Evolutionary conservation across 1,284 basidiomycete genomes (phyloP).

Genomic region (Psilocybe mexicana): DNA sequence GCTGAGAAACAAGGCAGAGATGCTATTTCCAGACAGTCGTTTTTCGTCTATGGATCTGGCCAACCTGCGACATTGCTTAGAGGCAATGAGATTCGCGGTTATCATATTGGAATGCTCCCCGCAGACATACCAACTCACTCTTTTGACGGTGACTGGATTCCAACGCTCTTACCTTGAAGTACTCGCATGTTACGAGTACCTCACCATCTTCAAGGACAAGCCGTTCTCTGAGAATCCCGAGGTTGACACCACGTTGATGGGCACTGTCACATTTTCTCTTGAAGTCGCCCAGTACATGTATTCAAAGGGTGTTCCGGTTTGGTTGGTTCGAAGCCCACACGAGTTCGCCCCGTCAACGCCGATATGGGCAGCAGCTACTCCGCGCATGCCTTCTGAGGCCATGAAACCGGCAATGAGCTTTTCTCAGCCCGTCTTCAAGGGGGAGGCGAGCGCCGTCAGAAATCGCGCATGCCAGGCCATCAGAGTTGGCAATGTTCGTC

Average conservation of each 20-base stretch:
- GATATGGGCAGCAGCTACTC: neutral
- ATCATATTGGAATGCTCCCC: neutral
- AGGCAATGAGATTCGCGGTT: neutral
- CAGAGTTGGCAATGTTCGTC: neutral
- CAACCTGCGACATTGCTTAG: neutral
- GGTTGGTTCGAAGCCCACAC: constrained; percentile 1
- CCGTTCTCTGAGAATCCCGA: neutral
- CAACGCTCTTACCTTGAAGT: constrained; percentile 1
- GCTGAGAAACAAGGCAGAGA: neutral
- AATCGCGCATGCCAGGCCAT: neutral
- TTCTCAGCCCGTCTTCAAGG: neutral
- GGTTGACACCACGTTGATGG: neutral
- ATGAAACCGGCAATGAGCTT: neutral
- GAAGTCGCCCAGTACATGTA: neutral
- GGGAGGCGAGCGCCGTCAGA: neutral
- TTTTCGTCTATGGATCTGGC: neutral
- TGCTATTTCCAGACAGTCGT: neutral
- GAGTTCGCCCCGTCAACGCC: neutral
- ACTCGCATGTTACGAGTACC: neutral
- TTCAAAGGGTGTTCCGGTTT: neutral
- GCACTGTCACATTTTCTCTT: neutral
- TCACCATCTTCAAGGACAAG: neutral
- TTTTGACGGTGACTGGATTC: constrained; percentile 1
- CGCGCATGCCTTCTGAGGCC: neutral
- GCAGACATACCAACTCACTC: neutral